Conservation (phyloP, 495 filamentous ascomycete genomes). For the Penicillium egyptiacum region DNA sequence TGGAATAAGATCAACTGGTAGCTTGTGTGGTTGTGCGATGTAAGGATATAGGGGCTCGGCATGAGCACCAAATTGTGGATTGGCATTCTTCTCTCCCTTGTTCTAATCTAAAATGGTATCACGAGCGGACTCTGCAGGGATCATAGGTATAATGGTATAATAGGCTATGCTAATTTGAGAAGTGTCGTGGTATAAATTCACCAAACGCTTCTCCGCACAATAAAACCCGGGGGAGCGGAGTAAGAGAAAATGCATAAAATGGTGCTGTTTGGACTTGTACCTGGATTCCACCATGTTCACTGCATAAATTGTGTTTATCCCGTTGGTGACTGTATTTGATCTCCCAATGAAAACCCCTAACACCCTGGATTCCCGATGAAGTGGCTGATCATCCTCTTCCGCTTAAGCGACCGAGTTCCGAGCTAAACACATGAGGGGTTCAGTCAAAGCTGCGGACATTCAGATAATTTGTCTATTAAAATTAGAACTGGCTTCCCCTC, state of each 20-base stretch:
- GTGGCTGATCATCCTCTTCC: neutral
- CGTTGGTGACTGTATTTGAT: neutral
- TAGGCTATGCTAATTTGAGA: too few species aligned
- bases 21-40: neutral
- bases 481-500: neutral
- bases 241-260: neutral
- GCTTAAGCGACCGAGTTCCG: constrained; percentile 25
- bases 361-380: neutral
- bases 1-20: neutral
- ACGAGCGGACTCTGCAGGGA: too few species aligned
- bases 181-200: neutral
- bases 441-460: constrained; percentile 5
- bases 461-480: neutral
- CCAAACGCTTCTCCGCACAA: neutral
- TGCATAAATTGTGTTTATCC: neutral
- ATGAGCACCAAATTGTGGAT: too few species aligned
- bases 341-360: neutral
- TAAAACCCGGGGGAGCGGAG: neutral
- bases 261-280: neutral
- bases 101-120: too few species aligned
- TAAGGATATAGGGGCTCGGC: too few species aligned
- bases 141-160: too few species aligned
- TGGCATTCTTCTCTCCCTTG: too few species aligned
- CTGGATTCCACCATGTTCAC: neutral
- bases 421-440: constrained; percentile 19